Evolutionary conservation across 805 yeast genomes (phyloP).

Genomic region (Ogataea chonburiensis): DNA sequence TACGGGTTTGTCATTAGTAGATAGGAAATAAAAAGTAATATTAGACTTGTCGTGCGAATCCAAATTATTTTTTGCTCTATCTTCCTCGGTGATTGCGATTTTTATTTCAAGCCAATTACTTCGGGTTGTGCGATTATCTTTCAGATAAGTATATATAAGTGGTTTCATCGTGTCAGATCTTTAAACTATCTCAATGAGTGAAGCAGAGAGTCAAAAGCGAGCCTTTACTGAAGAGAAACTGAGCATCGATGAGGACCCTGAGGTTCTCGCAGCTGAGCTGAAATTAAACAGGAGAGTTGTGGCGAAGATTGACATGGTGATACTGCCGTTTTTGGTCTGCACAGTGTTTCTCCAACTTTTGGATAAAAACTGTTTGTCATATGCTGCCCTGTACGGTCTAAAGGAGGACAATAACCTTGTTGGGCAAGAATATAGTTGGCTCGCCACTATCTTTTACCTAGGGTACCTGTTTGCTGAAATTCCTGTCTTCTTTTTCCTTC

Average conservation of each 20-base stretch:
- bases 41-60: no score
- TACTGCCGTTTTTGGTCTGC: conserved; percentile 18
- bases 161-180: no score
- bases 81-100: neutral
- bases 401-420: conserved; percentile 30
- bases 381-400: conserved; percentile 40
- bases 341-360: conserved; percentile 35
- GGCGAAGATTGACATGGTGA: conserved; percentile 22
- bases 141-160: no score
- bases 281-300: conserved; percentile 13
- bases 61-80: neutral
- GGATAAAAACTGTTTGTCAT: conserved; percentile 40
- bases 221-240: neutral
- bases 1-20: conserved; percentile 24
- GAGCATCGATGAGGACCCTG: conserved; percentile 14
- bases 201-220: neutral
- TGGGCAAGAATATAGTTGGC: conserved; percentile 43
- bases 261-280: conserved; percentile 16
- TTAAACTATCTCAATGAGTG: no score
- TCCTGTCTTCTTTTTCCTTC: conserved; percentile 36
- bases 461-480: conserved; percentile 46
- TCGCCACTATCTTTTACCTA: conserved; percentile 44
- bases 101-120: no score
- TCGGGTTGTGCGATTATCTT: no score
- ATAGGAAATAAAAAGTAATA: no score